Percentiles rank a stretch among this genome's conserved stretches.
Conservation (phyloP, 768 basidiomycete species). For the Exidia glandulosa region DNA sequence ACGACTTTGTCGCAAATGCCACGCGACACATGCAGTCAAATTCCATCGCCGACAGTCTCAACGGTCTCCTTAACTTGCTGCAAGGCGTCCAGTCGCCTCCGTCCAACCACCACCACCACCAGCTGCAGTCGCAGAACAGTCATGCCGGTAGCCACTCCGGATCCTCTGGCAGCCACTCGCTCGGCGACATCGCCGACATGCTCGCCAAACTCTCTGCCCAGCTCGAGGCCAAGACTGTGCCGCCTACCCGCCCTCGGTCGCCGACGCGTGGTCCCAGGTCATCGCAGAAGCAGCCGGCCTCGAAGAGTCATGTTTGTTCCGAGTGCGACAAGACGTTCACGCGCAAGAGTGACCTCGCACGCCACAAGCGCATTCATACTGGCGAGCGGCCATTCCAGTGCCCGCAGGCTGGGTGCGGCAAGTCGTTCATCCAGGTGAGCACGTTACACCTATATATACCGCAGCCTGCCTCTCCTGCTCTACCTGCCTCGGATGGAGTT, state of each 20-base stretch:
- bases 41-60: conserved; percentile 29
- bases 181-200: conserved; percentile 67
- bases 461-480: background rate
- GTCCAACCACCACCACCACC: conserved; percentile 8
- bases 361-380: conserved; percentile 85
- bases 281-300: conserved; percentile 26
- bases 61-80: conserved; percentile 64
- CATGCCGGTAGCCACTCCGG: conserved; percentile 23
- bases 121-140: background rate
- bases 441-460: background rate
- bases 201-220: conserved; percentile 61
- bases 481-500: background rate
- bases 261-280: conserved; percentile 7
- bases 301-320: conserved; percentile 53
- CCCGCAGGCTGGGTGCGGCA: conserved; percentile 60
- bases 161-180: conserved; percentile 17
- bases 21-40: conserved; percentile 14
- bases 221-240: conserved; percentile 43
- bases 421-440: conserved; percentile 81
- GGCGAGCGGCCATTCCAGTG: conserved; percentile 82
- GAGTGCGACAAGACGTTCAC: conserved; percentile 75
- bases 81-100: conserved; percentile 51
- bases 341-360: conserved; percentile 69
- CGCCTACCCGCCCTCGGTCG: conserved; percentile 2
- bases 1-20: conserved; percentile 19